A percentile compares a stretch with the other conserved stretches of the same genome.
Evolutionary conservation across 2,329 filamentous ascomycete species (phyloP).

Genomic region (Aspergillus fumigatiaffinis): DNA sequence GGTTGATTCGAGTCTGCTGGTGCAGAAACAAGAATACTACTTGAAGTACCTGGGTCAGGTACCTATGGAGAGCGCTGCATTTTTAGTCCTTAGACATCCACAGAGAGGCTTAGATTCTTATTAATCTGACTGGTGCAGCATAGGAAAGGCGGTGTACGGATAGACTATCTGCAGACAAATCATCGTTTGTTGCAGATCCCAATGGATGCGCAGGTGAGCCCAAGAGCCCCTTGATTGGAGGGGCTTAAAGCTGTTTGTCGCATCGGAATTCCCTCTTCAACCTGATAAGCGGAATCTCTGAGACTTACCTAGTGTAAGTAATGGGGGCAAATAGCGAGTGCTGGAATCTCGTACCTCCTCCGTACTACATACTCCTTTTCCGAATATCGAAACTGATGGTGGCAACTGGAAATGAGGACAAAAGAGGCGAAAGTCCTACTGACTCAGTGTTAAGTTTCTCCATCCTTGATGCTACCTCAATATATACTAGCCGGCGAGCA

Average conservation of each 20-base stretch:
- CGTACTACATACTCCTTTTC: neutral
- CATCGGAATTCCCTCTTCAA: neutral
- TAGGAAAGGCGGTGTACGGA: conserved; percentile 23
- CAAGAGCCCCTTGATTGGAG: neutral
- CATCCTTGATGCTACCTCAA: too few species aligned
- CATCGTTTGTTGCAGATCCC: conserved; percentile 7
- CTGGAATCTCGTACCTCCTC: too few species aligned
- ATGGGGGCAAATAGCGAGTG: too few species aligned
- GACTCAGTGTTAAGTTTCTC: too few species aligned
- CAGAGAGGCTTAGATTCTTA: neutral
- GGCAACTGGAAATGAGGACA: neutral
- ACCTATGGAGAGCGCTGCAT: neutral
- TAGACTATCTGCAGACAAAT: conserved; percentile 1
- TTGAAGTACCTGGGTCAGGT: neutral
- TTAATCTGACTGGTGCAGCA: conserved; percentile 17
- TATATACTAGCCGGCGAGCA: too few species aligned
- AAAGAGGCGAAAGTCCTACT: too few species aligned
- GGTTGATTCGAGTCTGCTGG: neutral
- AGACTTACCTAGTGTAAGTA: too few species aligned
- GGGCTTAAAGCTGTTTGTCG: neutral
- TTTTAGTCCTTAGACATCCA: neutral
- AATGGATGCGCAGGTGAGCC: neutral
- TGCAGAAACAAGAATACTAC: too few species aligned
- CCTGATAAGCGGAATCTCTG: too few species aligned
- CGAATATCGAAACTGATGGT: neutral